phyloP scores from a whole-genome alignment of 495 filamentous ascomycete genomes.

The Lasiosphaeria ovina region DNA sequence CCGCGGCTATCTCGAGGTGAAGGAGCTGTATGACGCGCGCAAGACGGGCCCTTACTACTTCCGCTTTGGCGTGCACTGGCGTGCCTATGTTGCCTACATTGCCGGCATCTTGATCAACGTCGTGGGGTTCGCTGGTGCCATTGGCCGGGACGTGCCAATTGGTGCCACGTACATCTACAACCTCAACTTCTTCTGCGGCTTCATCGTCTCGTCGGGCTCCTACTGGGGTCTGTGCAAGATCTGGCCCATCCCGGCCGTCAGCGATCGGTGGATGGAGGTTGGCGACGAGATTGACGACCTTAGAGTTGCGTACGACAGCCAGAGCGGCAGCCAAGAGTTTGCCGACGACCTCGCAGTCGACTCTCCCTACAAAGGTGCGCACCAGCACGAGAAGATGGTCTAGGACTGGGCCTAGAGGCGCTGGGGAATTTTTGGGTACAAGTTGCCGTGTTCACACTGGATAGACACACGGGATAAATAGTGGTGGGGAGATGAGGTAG shows the following conservation, averaged over 20 bases:
- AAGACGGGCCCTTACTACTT: conserved; percentile 69
- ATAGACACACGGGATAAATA: neutral
- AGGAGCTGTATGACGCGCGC: conserved; percentile 73
- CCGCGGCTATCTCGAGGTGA: conserved; percentile 75
- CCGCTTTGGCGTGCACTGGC: conserved; percentile 73
- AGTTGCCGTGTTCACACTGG: neutral
- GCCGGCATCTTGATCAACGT: conserved; percentile 88
- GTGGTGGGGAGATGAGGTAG: conserved; percentile 1
- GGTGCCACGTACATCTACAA: conserved; percentile 87
- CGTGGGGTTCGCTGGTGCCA: conserved; percentile 83
- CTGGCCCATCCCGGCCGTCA: conserved; percentile 71
- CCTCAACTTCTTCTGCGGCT: conserved; percentile 85
- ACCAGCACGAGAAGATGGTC: conserved; percentile 18
- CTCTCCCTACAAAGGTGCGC: conserved; percentile 3
- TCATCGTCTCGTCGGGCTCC: conserved; percentile 63
- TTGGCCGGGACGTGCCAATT: conserved; percentile 64
- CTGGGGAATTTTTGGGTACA: conserved; percentile 8
- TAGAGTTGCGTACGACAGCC: conserved; percentile 44
- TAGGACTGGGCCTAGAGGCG: conserved; percentile 3
- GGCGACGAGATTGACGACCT: conserved; percentile 60
- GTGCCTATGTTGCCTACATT: conserved; percentile 81
- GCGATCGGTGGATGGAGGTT: conserved; percentile 78
- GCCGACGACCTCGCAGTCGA: conserved; percentile 8
- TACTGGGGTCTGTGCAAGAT: conserved; percentile 70
- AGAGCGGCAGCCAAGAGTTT: conserved; percentile 22